Conservation (phyloP, 192 early-diverging fungal genomes). For the Allomyces arbusculus region DNA sequence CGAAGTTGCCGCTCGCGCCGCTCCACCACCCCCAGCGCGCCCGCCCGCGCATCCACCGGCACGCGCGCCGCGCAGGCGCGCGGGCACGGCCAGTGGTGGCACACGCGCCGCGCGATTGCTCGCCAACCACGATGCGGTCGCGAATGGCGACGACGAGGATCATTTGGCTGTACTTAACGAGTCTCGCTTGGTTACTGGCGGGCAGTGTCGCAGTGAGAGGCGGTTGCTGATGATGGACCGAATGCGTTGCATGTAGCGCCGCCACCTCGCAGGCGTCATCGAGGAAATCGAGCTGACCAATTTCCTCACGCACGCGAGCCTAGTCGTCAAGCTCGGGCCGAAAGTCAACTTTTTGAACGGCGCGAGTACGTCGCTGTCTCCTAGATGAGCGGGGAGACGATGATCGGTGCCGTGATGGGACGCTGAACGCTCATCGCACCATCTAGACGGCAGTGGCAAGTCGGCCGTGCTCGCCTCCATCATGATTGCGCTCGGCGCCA, state of each 20-base stretch:
- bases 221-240: too few species aligned
- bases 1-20: neutral
- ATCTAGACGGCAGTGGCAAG: conserved; percentile 50
- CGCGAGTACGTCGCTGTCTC: conserved; percentile 5
- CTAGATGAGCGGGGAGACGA: neutral
- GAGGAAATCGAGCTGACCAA: conserved; percentile 64
- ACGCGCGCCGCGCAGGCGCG: too few species aligned
- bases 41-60: too few species aligned
- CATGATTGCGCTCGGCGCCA: conserved; percentile 77
- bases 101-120: too few species aligned
- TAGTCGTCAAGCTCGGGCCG: conserved; percentile 54
- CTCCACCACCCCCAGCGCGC: neutral
- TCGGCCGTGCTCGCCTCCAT: conserved; percentile 83
- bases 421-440: neutral
- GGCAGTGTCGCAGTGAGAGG: too few species aligned
- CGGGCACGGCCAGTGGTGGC: too few species aligned
- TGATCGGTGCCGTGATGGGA: neutral
- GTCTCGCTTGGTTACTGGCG: too few species aligned
- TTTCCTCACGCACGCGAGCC: conserved; percentile 87
- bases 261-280: conserved; percentile 34
- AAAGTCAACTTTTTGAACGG: conserved; percentile 94
- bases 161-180: too few species aligned
- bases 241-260: too few species aligned
- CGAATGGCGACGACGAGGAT: too few species aligned
- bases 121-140: too few species aligned